Evolutionary conservation across 1,139 yeast genomes (phyloP).

Genomic region (Pichia kudriavzevii): DNA sequence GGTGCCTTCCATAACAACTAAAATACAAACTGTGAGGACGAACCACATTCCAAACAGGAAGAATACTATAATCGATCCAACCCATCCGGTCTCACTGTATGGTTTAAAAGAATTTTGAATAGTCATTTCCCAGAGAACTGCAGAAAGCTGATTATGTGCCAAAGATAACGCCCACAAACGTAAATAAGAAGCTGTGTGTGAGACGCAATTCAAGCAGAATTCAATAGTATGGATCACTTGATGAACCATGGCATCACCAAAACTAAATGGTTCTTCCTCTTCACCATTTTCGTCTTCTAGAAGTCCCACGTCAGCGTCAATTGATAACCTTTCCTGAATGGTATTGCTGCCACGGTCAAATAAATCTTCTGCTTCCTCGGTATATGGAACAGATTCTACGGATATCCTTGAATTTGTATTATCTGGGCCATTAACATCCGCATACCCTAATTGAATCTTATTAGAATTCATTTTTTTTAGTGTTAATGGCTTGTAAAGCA

Average conservation of each 20-base stretch:
- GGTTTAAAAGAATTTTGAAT: conserved; percentile 71
- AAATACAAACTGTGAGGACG: conserved; percentile 76
- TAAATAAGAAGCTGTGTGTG: conserved; percentile 95
- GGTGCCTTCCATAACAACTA: conserved; percentile 97
- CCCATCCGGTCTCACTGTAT: conserved; percentile 43
- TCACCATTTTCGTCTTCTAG: conserved; percentile 33
- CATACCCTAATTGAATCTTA: conserved; percentile 13
- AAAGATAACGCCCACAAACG: conserved; percentile 96
- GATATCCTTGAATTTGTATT: conserved; percentile 73
- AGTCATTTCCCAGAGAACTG: conserved; percentile 96
- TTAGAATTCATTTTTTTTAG: conserved; percentile 38
- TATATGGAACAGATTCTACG: conserved; percentile 40
- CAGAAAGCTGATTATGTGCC: conserved; percentile 93
- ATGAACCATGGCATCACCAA: conserved; percentile 93
- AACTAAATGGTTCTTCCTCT: conserved; percentile 48
- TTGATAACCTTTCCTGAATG: conserved; percentile 1
- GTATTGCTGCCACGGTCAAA: conserved; percentile 1
- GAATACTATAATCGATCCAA: conserved; percentile 69
- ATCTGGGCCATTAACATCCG: conserved; percentile 10
- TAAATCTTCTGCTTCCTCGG: conserved; percentile 41
- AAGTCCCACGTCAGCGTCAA: background rate
- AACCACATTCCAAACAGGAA: conserved; percentile 92
- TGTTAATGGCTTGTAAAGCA: conserved; percentile 79
- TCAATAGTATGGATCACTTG: conserved; percentile 98
- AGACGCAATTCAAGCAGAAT: conserved; percentile 93